A percentile compares a stretch with the other conserved stretches of the same genome.
These are phyloP conservation scores for Dryadomyces sulphureus DNA, from an alignment of 2,329 filamentous ascomycete species.

Conservation along the genomic window DNA sequence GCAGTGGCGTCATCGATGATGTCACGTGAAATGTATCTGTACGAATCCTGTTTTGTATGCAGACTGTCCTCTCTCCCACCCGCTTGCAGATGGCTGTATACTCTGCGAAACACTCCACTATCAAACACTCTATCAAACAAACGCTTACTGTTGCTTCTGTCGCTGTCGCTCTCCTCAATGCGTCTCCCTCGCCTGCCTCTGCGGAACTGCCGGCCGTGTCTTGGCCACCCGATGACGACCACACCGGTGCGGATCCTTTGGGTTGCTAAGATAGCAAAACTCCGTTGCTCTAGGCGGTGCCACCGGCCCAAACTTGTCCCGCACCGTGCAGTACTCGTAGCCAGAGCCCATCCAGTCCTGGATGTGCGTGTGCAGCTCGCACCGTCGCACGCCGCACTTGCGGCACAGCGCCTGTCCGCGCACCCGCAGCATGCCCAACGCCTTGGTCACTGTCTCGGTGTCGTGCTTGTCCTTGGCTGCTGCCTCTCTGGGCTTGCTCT, in stretches of 20 bases:
- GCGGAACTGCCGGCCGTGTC: slow-evolving; percentile 11
- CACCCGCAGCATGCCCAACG: slow-evolving; percentile 32
- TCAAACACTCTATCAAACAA: too few relatives aligned
- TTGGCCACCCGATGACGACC: slow-evolving; percentile 34
- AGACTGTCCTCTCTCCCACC: too few relatives aligned
- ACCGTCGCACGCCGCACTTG: slow-evolving; percentile 45
- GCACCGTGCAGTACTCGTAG: slow-evolving; percentile 46
- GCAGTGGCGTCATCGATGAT: too few relatives aligned
- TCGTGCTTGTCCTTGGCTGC: neutral
- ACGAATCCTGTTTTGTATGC: too few relatives aligned
- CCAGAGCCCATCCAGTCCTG: slow-evolving; percentile 41
- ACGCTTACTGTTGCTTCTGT: too few relatives aligned
- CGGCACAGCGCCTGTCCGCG: slow-evolving; percentile 46
- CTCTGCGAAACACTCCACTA: too few relatives aligned
- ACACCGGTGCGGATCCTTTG: slow-evolving; percentile 41
- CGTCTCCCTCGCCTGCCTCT: neutral
- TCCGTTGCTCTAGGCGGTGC: slow-evolving; percentile 30
- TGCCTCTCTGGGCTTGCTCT: neutral
- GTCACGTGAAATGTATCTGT: too few relatives aligned
- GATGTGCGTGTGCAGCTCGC: slow-evolving; percentile 49
- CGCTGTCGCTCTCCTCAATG: neutral
- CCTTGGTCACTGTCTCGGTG: slow-evolving; percentile 10
- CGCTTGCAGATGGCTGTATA: too few relatives aligned
- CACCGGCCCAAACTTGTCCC: slow-evolving; percentile 37
- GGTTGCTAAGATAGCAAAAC: slow-evolving; percentile 45